A percentile compares a stretch with the other conserved stretches of the same genome.
phyloP scores from a whole-genome alignment of 768 basidiomycete species.

The Hypholoma sublateritium region DNA sequence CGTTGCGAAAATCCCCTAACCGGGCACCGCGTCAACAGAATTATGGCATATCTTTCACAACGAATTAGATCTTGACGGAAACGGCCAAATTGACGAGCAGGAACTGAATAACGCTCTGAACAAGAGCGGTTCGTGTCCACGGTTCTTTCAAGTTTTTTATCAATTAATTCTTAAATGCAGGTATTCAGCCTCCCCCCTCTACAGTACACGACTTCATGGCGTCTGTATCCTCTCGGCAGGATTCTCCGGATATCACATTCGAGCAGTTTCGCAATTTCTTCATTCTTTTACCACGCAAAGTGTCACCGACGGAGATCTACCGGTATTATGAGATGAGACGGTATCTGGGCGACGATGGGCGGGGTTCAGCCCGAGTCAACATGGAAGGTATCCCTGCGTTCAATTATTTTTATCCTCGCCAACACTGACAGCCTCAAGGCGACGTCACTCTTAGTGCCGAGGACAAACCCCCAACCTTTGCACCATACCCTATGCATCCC shows the following conservation, averaged over 20 bases:
- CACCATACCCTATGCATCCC: slow-evolving; percentile 16
- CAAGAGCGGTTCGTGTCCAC: slow-evolving; percentile 59
- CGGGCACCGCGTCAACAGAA: slow-evolving; percentile 43
- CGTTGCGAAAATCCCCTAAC: background rate
- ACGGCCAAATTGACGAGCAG: slow-evolving; percentile 72
- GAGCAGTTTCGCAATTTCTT: slow-evolving; percentile 89
- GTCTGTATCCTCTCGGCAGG: slow-evolving; percentile 69
- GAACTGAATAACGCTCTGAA: slow-evolving; percentile 46
- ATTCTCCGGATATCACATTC: slow-evolving; percentile 72
- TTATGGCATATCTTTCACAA: slow-evolving; percentile 91
- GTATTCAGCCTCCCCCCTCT: slow-evolving; percentile 65
- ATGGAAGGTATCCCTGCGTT: slow-evolving; percentile 74
- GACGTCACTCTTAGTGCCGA: slow-evolving; percentile 80
- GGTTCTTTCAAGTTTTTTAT: background rate
- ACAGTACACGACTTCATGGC: slow-evolving; percentile 83
- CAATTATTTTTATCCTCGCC: background rate
- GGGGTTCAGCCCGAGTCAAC: slow-evolving; percentile 76
- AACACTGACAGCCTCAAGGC: slow-evolving; percentile 40
- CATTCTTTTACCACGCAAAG: slow-evolving; percentile 79
- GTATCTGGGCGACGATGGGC: slow-evolving; percentile 71
- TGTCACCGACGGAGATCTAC: slow-evolving; percentile 84
- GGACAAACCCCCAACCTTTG: slow-evolving; percentile 53
- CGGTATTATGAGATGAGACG: slow-evolving; percentile 72
- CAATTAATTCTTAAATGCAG: slow-evolving; percentile 34
- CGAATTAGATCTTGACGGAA: slow-evolving; percentile 86